Evolutionary conservation across 768 basidiomycete species (phyloP).

Genomic region (Russula olivacea): DNA sequence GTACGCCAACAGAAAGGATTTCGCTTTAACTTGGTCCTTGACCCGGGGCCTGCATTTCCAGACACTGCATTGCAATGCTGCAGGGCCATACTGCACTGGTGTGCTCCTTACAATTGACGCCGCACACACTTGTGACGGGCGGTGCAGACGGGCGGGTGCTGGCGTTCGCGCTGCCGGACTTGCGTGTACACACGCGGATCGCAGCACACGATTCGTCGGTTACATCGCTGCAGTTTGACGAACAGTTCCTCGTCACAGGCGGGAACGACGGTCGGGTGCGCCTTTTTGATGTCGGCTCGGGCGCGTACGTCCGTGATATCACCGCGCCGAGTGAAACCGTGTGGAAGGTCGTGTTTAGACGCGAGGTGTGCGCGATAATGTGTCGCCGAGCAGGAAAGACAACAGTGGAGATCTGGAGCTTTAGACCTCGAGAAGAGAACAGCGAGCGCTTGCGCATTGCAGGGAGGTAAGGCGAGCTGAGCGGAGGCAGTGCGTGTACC

Average conservation of each 20-base stretch:
- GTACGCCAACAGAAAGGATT: conserved; percentile 33
- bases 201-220: conserved; percentile 87
- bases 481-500: neutral
- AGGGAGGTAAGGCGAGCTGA: neutral
- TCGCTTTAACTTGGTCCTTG: neutral
- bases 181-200: conserved; percentile 50
- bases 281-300: conserved; percentile 62
- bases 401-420: conserved; percentile 82
- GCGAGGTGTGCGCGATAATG: conserved; percentile 71
- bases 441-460: neutral
- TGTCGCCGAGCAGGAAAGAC: conserved; percentile 77
- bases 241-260: conserved; percentile 72
- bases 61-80: conserved; percentile 23
- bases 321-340: conserved; percentile 72
- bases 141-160: conserved; percentile 86
- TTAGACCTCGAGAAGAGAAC: conserved; percentile 41
- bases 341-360: conserved; percentile 78
- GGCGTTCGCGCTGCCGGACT: conserved; percentile 40
- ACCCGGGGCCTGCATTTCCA: neutral
- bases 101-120: conserved; percentile 29
- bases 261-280: conserved; percentile 83
- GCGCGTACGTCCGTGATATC: conserved; percentile 68
- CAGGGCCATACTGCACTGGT: conserved; percentile 25
- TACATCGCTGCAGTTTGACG: conserved; percentile 83
- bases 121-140: conserved; percentile 83